Conservation (phyloP, 2,329 filamentous ascomycete genomes). For the Trichoderma sp. region DNA sequence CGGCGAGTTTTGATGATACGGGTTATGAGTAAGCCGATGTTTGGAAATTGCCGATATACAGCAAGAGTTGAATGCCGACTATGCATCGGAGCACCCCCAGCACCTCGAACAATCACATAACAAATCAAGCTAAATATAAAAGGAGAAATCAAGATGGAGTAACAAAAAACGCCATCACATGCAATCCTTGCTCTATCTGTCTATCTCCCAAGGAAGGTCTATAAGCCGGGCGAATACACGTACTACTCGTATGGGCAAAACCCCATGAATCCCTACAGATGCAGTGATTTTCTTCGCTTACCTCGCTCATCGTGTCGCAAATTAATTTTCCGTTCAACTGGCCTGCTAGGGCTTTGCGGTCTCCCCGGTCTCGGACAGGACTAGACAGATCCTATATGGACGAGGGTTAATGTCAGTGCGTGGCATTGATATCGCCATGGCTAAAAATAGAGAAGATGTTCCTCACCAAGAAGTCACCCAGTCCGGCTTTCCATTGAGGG, state of each 20-base stretch:
- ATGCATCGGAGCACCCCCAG: not conserved
- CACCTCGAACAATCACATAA: not conserved
- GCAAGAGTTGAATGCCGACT: not conserved
- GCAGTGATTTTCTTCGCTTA: not conserved
- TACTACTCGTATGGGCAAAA: not conserved
- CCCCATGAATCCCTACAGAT: not conserved
- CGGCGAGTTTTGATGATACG: not conserved
- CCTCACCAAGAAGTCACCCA: slow-evolving; percentile 64
- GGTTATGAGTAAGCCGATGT: not conserved
- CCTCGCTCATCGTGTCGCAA: not conserved
- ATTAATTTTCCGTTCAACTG: not conserved
- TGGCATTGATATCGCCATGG: not conserved
- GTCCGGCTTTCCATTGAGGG: slow-evolving; percentile 56
- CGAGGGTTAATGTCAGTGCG: not conserved
- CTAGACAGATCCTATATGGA: not conserved
- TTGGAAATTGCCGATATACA: not conserved
- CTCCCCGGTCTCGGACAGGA: not conserved
- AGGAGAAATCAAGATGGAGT: too few relatives aligned
- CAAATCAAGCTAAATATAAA: not conserved
- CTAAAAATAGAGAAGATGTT: not conserved
- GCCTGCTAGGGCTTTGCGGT: not conserved
- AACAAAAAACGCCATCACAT: not conserved
- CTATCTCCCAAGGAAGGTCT: not conserved
- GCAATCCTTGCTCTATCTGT: not conserved
- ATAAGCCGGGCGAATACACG: not conserved